Evolutionary conservation across 805 yeast species (phyloP).

Genomic region (Yamadazyma nakazawae): DNA sequence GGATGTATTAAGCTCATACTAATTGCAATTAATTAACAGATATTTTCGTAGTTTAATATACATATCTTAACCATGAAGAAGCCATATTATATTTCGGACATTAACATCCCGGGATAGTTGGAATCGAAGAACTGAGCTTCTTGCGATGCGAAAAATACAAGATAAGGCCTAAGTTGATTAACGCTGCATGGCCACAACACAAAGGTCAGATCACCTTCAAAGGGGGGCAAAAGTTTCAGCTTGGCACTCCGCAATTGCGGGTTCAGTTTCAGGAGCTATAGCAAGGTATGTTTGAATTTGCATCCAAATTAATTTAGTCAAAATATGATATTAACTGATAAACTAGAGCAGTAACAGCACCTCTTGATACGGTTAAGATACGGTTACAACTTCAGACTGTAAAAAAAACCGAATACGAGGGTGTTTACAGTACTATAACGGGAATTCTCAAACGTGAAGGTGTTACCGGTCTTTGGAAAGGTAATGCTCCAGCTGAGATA

Average conservation of each 20-base stretch:
- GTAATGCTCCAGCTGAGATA: slow-evolving; percentile 87
- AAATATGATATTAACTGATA: slow-evolving; percentile 6
- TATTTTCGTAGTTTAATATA: no score
- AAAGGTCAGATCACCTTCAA: slow-evolving; percentile 41
- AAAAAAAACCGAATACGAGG: slow-evolving; percentile 13
- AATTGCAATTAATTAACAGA: background rate
- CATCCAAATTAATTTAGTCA: background rate
- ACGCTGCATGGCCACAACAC: background rate
- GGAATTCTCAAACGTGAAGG: slow-evolving; percentile 64
- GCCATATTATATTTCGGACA: no score
- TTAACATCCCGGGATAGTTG: no score
- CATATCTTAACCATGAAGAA: no score
- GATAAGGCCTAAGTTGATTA: background rate
- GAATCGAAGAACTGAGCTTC: background rate
- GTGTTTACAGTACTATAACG: slow-evolving; percentile 35
- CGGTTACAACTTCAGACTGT: slow-evolving; percentile 59
- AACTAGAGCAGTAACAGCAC: slow-evolving; percentile 61
- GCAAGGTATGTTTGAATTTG: slow-evolving; percentile 30
- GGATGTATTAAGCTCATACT: slow-evolving; percentile 24
- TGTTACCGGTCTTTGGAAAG: slow-evolving; percentile 83
- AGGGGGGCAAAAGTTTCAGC: slow-evolving; percentile 53
- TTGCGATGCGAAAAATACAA: slow-evolving; percentile 1
- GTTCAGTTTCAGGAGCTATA: slow-evolving; percentile 64
- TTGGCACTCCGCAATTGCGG: slow-evolving; percentile 58
- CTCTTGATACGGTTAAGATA: slow-evolving; percentile 75